Conservation (phyloP, 1,284 basidiomycete genomes). For the Cryptococcus wingfieldii region DNA sequence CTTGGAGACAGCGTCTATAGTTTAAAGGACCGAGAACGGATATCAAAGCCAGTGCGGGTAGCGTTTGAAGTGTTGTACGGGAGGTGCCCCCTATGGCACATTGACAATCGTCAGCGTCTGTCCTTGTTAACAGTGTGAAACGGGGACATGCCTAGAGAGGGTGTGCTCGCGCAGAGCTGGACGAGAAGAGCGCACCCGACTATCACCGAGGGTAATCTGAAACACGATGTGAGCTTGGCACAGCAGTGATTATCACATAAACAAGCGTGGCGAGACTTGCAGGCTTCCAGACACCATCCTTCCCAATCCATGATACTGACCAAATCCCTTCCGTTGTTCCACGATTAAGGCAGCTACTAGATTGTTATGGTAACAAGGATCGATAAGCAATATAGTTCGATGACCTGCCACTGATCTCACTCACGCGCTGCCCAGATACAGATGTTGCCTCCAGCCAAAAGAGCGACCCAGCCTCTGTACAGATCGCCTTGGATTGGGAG, state of each 20-base stretch:
- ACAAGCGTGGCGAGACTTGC: not conserved
- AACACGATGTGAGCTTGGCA: not conserved
- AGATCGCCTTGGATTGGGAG: not conserved
- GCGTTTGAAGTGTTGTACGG: not conserved
- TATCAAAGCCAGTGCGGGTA: not conserved
- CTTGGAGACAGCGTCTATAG: not conserved
- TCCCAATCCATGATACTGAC: not conserved
- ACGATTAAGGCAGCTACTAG: too few relatives aligned
- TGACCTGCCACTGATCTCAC: not conserved
- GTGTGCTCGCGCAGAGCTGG: not conserved
- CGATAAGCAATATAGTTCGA: too few relatives aligned
- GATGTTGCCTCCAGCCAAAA: not conserved
- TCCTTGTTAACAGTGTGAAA: not conserved
- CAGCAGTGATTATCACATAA: not conserved
- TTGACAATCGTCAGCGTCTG: not conserved
- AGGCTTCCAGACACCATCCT: not conserved
- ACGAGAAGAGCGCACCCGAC: not conserved
- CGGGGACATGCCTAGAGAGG: not conserved
- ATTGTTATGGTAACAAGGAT: not conserved
- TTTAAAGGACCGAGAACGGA: not conserved
- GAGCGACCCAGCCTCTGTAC: conserved; percentile 1
- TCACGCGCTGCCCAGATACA: not conserved
- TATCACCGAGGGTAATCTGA: not conserved
- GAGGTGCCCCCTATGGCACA: not conserved
- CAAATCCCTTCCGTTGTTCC: not conserved